These are phyloP conservation scores for Pythium coloratum DNA, from an alignment of 352 stramenopile species.

Conservation along the genomic window DNA sequence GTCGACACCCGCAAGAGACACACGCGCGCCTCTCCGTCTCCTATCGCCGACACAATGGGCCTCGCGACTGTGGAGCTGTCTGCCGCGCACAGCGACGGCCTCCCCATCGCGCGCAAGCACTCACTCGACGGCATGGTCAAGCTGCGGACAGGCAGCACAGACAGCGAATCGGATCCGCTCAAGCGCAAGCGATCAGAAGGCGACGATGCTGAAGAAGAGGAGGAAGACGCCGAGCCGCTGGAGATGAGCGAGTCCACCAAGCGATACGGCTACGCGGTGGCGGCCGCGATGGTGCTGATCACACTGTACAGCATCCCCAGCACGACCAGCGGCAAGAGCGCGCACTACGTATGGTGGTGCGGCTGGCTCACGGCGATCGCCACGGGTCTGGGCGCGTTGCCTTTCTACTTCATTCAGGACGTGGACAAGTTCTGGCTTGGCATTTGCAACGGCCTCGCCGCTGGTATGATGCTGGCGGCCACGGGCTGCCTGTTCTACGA, in stretches of 20 bases:
- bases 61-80: constrained; percentile 15
- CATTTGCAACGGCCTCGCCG: constrained; percentile 94
- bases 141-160: constrained; percentile 6
- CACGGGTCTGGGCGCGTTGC: constrained; percentile 94
- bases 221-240: constrained; percentile 22
- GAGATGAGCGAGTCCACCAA: constrained; percentile 30
- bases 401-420: constrained; percentile 93
- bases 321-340: constrained; percentile 50
- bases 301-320: constrained; percentile 66
- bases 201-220: constrained; percentile 12
- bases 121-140: constrained; percentile 10
- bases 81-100: neutral
- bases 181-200: constrained; percentile 3
- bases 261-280: constrained; percentile 46
- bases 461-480: constrained; percentile 98
- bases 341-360: constrained; percentile 96
- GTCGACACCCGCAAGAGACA: constrained; percentile 6
- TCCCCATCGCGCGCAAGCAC: neutral
- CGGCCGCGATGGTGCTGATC: constrained; percentile 51
- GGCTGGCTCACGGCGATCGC: constrained; percentile 97
- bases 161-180: constrained; percentile 14
- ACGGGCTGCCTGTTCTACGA: constrained; percentile 95
- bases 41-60: neutral
- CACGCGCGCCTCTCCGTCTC: neutral
- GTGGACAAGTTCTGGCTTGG: constrained; percentile 94